These are phyloP conservation scores for Aspergillus fructus DNA, from an alignment of 2,329 filamentous ascomycete genomes.

Conservation along the genomic window DNA sequence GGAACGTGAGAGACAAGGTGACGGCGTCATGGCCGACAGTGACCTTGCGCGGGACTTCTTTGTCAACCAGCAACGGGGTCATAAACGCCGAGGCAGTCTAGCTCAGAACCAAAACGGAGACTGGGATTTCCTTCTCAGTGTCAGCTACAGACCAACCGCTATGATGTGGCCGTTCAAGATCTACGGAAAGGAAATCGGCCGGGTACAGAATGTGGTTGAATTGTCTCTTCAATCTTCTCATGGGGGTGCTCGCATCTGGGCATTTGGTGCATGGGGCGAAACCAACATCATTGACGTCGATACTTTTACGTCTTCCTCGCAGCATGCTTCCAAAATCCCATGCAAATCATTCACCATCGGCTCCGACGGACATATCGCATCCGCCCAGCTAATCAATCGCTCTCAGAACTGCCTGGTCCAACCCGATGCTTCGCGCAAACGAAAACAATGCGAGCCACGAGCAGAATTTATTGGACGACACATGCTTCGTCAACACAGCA, in stretches of 20 bases:
- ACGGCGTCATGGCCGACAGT: slow-evolving; percentile 35
- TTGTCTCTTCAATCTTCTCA: slow-evolving; percentile 47
- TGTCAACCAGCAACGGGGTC: slow-evolving; percentile 27
- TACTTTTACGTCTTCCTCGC: slow-evolving; percentile 23
- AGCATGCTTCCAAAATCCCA: slow-evolving; percentile 15
- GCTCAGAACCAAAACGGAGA: slow-evolving; percentile 37
- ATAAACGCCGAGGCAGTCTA: slow-evolving; percentile 30
- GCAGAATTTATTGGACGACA: slow-evolving; percentile 26
- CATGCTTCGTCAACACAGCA: slow-evolving; percentile 16
- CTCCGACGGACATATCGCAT: slow-evolving; percentile 27
- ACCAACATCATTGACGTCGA: slow-evolving; percentile 51
- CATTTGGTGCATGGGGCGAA: slow-evolving; percentile 47
- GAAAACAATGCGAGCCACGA: slow-evolving; percentile 23
- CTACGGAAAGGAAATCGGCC: slow-evolving; percentile 51
- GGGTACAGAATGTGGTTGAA: slow-evolving; percentile 49
- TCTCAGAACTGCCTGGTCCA: slow-evolving; percentile 9
- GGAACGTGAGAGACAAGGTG: slow-evolving; percentile 32
- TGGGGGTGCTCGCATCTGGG: slow-evolving; percentile 52
- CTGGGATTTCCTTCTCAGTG: slow-evolving; percentile 42
- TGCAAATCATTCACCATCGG: slow-evolving; percentile 26
- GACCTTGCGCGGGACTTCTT: slow-evolving; percentile 35
- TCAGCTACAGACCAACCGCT: slow-evolving; percentile 34
- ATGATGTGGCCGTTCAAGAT: slow-evolving; percentile 52
- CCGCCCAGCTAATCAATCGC: slow-evolving; percentile 18
- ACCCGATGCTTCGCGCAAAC: slow-evolving; percentile 24